phyloP scores from a whole-genome alignment of 768 basidiomycete species.

The Pulveroboletus frians region DNA sequence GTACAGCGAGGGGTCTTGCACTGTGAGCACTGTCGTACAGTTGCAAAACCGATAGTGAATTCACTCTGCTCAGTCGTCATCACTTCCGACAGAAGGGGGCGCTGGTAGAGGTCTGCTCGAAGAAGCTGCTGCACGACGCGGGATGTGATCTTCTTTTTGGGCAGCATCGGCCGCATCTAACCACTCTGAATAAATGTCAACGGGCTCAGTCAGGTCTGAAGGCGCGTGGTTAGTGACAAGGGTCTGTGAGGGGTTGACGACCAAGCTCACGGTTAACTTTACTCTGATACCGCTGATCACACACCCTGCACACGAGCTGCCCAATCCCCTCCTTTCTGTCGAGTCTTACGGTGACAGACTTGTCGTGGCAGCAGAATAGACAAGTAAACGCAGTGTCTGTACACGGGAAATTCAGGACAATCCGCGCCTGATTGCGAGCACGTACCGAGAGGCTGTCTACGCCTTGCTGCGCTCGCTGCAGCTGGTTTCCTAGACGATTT shows the following conservation, averaged over 20 bases:
- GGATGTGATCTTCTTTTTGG: slow-evolving; percentile 52
- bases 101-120: slow-evolving; percentile 44
- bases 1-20: neutral
- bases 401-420: slow-evolving; percentile 3
- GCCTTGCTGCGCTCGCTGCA: slow-evolving; percentile 55
- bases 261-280: slow-evolving; percentile 73
- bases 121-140: slow-evolving; percentile 47
- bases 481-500: slow-evolving; percentile 82
- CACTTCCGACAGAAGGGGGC: slow-evolving; percentile 37
- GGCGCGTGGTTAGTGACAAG: slow-evolving; percentile 13
- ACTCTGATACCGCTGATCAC: slow-evolving; percentile 83
- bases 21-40: slow-evolving; percentile 21
- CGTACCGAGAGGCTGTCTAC: slow-evolving; percentile 68
- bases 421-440: neutral
- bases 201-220: slow-evolving; percentile 78
- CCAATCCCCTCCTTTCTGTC: slow-evolving; percentile 84
- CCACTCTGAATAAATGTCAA: slow-evolving; percentile 91
- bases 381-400: slow-evolving; percentile 82
- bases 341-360: slow-evolving; percentile 78
- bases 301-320: slow-evolving; percentile 75
- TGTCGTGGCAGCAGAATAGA: slow-evolving; percentile 86
- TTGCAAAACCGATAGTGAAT: slow-evolving; percentile 7
- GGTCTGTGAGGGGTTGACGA: neutral
- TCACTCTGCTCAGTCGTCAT: slow-evolving; percentile 35
- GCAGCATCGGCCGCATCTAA: slow-evolving; percentile 85